Evolutionary conservation across 2,329 filamentous ascomycete species (phyloP).

Genomic region (Decorospora gaudefroyi): DNA sequence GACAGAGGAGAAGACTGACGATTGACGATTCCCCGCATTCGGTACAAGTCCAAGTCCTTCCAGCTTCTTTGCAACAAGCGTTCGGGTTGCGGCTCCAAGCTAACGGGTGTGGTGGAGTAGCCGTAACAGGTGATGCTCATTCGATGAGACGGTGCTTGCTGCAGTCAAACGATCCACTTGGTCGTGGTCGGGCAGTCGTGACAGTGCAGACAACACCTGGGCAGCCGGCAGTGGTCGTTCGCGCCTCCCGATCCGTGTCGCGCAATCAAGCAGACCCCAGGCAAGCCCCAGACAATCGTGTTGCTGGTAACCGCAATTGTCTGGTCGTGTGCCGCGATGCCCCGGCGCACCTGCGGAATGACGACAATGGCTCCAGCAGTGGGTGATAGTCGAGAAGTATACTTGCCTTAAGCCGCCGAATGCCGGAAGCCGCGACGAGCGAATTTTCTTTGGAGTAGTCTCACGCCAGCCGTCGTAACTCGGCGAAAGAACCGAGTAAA

Average conservation of each 20-base stretch:
- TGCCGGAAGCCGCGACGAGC: conserved; percentile 33
- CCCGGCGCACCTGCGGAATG: conserved; percentile 22
- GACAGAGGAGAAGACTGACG: conserved; percentile 31
- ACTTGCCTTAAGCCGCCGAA: conserved; percentile 29
- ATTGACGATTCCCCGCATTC: conserved; percentile 47
- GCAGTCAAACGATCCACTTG: conserved; percentile 33
- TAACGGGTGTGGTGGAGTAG: conserved; percentile 34
- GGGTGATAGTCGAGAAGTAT: conserved; percentile 18
- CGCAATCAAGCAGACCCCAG: conserved; percentile 4
- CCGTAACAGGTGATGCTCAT: conserved; percentile 32
- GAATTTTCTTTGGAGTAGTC: conserved; percentile 16
- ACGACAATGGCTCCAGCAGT: conserved; percentile 26
- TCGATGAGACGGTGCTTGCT: conserved; percentile 29
- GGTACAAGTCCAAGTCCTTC: conserved; percentile 36
- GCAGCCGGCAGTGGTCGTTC: neutral
- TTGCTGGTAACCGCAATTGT: conserved; percentile 7
- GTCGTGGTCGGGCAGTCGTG: conserved; percentile 25
- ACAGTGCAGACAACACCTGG: conserved; percentile 4
- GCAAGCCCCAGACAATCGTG: neutral
- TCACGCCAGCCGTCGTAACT: conserved; percentile 19
- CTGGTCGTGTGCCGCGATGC: conserved; percentile 37
- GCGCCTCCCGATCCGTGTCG: conserved; percentile 10
- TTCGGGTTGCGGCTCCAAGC: conserved; percentile 33
- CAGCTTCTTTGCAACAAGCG: conserved; percentile 37
- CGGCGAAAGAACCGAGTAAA: conserved; percentile 23